Conservation (phyloP, 371 early-diverging fungal genomes). For the Dichotomocladium elegans region DNA sequence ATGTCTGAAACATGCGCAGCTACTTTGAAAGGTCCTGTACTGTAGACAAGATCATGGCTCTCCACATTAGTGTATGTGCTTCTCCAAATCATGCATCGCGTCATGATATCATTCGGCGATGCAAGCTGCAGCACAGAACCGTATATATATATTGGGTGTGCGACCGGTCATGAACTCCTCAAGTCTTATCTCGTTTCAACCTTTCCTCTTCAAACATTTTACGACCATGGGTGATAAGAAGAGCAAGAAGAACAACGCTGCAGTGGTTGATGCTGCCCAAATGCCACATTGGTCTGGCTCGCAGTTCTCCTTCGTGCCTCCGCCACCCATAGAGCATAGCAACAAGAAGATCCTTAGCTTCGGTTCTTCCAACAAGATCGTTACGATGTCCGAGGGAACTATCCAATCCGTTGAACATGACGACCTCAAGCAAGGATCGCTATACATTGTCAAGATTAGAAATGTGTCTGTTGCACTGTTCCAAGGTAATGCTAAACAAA, state of each 20-base stretch:
- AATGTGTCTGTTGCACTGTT: slow-evolving; percentile 28
- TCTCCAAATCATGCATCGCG: slow-evolving; percentile 6
- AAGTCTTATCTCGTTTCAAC: background rate
- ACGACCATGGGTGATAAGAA: slow-evolving; percentile 4
- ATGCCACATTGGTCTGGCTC: slow-evolving; percentile 2
- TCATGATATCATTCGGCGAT: background rate
- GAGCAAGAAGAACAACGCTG: slow-evolving; percentile 9
- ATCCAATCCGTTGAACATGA: slow-evolving; percentile 18
- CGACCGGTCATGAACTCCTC: background rate
- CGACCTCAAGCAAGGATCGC: slow-evolving; percentile 26
- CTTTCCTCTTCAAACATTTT: background rate
- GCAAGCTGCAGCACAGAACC: background rate
- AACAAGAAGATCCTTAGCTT: slow-evolving; percentile 13
- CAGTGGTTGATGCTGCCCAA: slow-evolving; percentile 3
- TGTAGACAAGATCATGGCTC: no score
- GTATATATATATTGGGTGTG: background rate
- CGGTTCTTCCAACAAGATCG: slow-evolving; percentile 7
- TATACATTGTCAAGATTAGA: slow-evolving; percentile 28
- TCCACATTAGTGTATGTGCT: no score
- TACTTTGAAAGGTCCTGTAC: no score
- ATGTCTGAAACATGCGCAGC: no score
- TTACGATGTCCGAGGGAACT: background rate
- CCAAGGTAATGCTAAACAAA: slow-evolving; percentile 28
- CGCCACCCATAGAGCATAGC: background rate
- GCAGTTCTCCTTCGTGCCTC: slow-evolving; percentile 10